Base-by-base conservation (phyloP, 352 stramenopile species). In the Phytophthora cryptogea region DNA sequence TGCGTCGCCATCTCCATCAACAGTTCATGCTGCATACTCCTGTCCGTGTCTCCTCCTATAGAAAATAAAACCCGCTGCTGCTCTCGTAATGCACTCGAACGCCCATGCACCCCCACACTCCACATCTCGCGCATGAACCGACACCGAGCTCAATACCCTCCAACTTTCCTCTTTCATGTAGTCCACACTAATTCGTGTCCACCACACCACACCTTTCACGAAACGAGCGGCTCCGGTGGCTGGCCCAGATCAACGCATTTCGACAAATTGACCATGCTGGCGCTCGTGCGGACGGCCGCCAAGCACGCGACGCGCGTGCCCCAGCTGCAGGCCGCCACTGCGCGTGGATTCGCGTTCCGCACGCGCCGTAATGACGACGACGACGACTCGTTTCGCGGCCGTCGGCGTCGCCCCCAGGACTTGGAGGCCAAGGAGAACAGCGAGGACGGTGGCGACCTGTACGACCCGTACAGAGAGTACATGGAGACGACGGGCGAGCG, bases 401-500 rank as follows among this genome's bases (percentile, higher is more conserved):
- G 62, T 26, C 58, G 58, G 23, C 63, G 54, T 8, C 59, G 65
- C 13, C 20, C 30, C 3, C 43, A 69, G 48, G 59, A 70, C 43
- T 44, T 55, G 8, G 57, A 75, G 41, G 26, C 41, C 8, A 48
- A 58, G 26, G 44, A 53, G 16, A 40, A 48, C 17, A 13, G 41
- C 13, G 44, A 55, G 0, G 51, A 58, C 10, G 63, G 58, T 2
- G 70, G 76, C 33, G 72, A 67, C 41, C 69, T 93, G 44, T 93
- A 93, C 58, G 84, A 93, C 66, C 84, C 84, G 48, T 93, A 93
- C 75, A 79, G 87, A 70, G 63, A 84, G 52, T 93, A 91, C 72
- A 80, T 91, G 74, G 79, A 93, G 58, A 80, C 70, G 30, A 87
- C 80, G 60, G 78, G 72, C 35, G 76, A 74, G 62, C 77, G 57